A percentile compares a stretch with the other conserved stretches of the same genome.
phyloP scores from a whole-genome alignment of 352 stramenopile species.

The Globisporangium emineosum region DNA sequence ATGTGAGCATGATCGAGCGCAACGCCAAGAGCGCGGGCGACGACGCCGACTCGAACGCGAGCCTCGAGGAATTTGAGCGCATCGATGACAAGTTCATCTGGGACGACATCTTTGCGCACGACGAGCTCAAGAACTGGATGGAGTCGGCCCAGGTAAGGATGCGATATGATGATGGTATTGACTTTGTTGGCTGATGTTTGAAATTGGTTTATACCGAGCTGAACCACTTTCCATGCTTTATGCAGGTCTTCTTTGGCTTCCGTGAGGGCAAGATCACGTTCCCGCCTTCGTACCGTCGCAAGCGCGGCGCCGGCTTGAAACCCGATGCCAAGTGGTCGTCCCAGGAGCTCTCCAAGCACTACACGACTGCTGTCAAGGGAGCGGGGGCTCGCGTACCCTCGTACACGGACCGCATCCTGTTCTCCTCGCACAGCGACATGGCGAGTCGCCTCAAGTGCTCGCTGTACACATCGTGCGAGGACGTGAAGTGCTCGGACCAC shows the following conservation, averaged over 20 bases:
- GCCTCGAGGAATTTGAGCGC: constrained; percentile 28
- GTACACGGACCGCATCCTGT: constrained; percentile 90
- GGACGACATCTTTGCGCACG: constrained; percentile 66
- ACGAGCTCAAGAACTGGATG: constrained; percentile 69
- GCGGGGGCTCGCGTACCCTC: constrained; percentile 73
- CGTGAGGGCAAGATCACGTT: constrained; percentile 73
- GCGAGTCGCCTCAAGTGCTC: constrained; percentile 55
- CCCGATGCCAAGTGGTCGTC: constrained; percentile 15
- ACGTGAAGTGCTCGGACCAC: constrained; percentile 78
- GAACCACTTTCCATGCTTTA: not conserved
- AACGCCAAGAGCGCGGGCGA: constrained; percentile 8
- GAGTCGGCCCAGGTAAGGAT: constrained; percentile 12
- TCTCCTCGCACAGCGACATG: constrained; percentile 74
- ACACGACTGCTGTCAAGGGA: constrained; percentile 54
- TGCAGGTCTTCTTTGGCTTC: constrained; percentile 75
- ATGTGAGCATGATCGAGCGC: constrained; percentile 40
- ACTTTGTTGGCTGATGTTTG: not conserved
- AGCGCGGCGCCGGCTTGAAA: constrained; percentile 29
- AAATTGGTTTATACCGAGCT: not conserved
- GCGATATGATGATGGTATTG: not conserved
- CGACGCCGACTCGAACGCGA: constrained; percentile 9
- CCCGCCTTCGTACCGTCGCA: constrained; percentile 70
- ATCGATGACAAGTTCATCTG: constrained; percentile 37
- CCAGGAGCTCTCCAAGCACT: constrained; percentile 41
- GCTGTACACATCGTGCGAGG: constrained; percentile 72